Evolutionary conservation across 306 rosid genomes (phyloP).

Genomic region (Medicago truncatula): MtrunA17r5.0-ANR NC_053048.1:42303001-42303500

Average conservation of each 20-base stretch:
- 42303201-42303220: conserved; percentile 62
- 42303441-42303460: background rate
- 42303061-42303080: no score
- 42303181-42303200: conserved; percentile 65
- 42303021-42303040: conserved; percentile 78
- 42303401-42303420: background rate
- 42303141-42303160: conserved; percentile 73
- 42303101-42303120: conserved; percentile 44
- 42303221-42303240: conserved; percentile 60
- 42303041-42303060: background rate
- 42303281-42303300: conserved; percentile 82
- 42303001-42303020: conserved; percentile 67
- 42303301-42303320: conserved; percentile 58
- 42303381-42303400: background rate
- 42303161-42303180: conserved; percentile 65
- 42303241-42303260: conserved; percentile 94
- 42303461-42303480: background rate
- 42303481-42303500: background rate
- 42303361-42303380: background rate
- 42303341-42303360: background rate
- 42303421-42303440: background rate
- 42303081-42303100: no score
- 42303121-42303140: conserved; percentile 64
- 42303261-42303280: conserved; percentile 71
- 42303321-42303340: conserved; percentile 58